Conservation (phyloP, 148 eudicot genomes). For the Cornus suecica region DNA sequence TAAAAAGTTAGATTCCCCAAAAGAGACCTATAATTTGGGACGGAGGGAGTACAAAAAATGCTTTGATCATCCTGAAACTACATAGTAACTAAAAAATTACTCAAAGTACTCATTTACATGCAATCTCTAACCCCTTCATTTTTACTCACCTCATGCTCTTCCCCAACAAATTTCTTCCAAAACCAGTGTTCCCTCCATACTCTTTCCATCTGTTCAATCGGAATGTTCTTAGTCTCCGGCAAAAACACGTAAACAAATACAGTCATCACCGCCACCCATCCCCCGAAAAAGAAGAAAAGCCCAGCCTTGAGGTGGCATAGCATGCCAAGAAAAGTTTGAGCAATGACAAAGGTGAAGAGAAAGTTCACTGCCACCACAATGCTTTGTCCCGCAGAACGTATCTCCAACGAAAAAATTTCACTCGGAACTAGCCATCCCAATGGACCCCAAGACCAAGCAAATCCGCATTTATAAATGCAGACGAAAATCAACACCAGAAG, state of each 20-base stretch:
- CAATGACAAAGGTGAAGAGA: constrained; percentile 74
- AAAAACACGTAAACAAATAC: constrained; percentile 58
- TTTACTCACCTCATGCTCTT: too few species aligned
- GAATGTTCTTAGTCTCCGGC: too few species aligned
- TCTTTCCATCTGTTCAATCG: constrained; percentile 75
- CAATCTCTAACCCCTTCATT: too few species aligned
- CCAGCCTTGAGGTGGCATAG: too few species aligned
- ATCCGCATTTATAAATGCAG: constrained; percentile 74
- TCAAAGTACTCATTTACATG: too few species aligned
- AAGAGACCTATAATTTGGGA: too few species aligned
- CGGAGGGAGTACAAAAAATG: too few species aligned
- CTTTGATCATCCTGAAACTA: too few species aligned
- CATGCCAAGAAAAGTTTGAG: constrained; percentile 65
- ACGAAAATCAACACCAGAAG: constrained; percentile 52
- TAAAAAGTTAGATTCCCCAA: too few species aligned
- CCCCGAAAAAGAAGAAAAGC: constrained; percentile 68
- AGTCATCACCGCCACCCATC: constrained; percentile 66
- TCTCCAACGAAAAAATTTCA: constrained; percentile 87
- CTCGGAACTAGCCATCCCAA: constrained; percentile 92
- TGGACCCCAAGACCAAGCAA: constrained; percentile 93
- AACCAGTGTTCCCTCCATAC: constrained; percentile 72
- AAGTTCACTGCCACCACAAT: constrained; percentile 81
- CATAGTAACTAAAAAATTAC: too few species aligned
- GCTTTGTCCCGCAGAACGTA: constrained; percentile 85
- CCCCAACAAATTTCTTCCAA: constrained; percentile 68